These are phyloP conservation scores for Tolypocladium nubicola DNA, from an alignment of 2,329 filamentous ascomycete genomes.

Conservation along the genomic window DNA sequence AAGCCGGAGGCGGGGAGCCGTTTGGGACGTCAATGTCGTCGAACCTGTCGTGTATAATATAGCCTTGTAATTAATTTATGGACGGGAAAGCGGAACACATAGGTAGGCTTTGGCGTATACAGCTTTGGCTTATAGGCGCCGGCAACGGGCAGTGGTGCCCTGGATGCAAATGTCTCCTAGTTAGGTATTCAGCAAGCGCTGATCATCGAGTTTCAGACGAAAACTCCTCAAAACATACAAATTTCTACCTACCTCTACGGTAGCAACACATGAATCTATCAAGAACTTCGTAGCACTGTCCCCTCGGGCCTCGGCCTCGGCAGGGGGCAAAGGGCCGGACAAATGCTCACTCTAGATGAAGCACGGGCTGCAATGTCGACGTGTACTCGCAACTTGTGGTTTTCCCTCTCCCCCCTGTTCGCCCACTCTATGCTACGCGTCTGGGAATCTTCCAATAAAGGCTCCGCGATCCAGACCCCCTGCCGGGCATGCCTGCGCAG, in stretches of 20 bases:
- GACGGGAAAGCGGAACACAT: background rate
- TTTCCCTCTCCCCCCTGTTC: conserved; percentile 12
- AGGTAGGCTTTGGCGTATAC: background rate
- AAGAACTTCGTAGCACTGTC: too few relatives aligned
- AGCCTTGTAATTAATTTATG: background rate
- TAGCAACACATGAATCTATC: background rate
- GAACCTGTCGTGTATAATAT: background rate
- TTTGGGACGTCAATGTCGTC: background rate
- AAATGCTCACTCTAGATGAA: background rate
- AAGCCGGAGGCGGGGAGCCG: background rate
- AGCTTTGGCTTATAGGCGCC: background rate
- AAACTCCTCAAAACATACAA: background rate
- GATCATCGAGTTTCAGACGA: background rate
- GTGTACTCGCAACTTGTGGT: conserved; percentile 10
- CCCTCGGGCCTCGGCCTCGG: too few relatives aligned
- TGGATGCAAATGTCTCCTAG: background rate
- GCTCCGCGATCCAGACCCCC: background rate
- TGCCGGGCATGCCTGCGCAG: conserved; percentile 2
- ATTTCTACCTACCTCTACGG: background rate
- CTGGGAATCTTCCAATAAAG: background rate
- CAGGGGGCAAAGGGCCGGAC: background rate
- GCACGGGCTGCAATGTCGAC: background rate
- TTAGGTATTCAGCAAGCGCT: background rate
- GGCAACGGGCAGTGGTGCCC: background rate
- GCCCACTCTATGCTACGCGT: conserved; percentile 12